Base-by-base conservation (phyloP, 768 basidiomycete species). In the Amanita molliuscula region DNA sequence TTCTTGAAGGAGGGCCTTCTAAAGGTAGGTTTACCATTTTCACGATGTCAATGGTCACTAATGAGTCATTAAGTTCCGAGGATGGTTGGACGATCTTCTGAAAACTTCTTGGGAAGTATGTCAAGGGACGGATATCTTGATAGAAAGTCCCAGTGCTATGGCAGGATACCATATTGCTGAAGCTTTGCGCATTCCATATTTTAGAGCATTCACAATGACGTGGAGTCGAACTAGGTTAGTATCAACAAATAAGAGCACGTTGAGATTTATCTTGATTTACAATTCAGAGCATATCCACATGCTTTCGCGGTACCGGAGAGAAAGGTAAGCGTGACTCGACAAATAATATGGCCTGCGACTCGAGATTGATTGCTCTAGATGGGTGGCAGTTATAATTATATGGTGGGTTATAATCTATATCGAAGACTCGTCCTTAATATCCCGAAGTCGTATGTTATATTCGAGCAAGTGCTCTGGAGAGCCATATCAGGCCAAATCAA, bases 131-230 rank as follows among this genome's bases (percentile, higher is more conserved):
- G 94, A 99, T 62, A 78, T 98, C 25, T 75, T 99, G 35, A 72
- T 99, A 40, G 95, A 99, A 67, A 91, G 88, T 60, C 95, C 95
- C 0, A 93, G 89, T 60, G 93, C 95, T 9, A 99, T 99, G 90
- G 92, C 84, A 23, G 95, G 95, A 8, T 87, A 87, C 55, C 95
- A 99, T 60, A 95, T 99, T 47, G 96, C 95, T 23, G 95, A 98
- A 62, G 94, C 92, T 2, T 72, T 99, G 11, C 74, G 71, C 20
- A 93, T 98, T 34, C 95, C 95, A 1, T 99, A 95, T 64, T 99
- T 86, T 67, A 74, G 92, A 52, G 92, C 91, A 6, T 96, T 97
- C 62, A 95, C 94, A 0, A 98, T 97, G 96, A 90, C 89, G 0
- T 98, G 95, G 94, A 86, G 90, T 10, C 77, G 95, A 47, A 98